Evolutionary conservation across 306 rosid species (phyloP).

Genomic region (Quercus suber): DNA sequence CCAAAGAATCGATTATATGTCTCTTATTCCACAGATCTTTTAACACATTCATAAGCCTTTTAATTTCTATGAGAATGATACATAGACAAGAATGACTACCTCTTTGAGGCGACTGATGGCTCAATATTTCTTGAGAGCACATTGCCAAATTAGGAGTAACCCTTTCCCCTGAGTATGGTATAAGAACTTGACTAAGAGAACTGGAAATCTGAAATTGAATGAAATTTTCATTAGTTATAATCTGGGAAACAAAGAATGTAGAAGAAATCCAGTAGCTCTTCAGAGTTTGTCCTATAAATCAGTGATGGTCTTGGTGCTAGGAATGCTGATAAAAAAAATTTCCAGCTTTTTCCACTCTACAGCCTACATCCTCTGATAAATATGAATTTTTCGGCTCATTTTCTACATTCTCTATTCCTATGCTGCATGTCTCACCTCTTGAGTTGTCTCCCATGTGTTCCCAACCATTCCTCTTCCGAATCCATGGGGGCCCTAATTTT

Average conservation of each 20-base stretch:
- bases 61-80: slow-evolving; percentile 19
- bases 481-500: slow-evolving; percentile 57
- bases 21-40: background rate
- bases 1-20: slow-evolving; percentile 2
- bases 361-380: slow-evolving; percentile 57
- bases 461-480: slow-evolving; percentile 43
- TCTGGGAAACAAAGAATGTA: slow-evolving; percentile 51
- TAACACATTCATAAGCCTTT: slow-evolving; percentile 5
- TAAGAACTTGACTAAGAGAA: slow-evolving; percentile 22
- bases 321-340: slow-evolving; percentile 58
- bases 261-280: slow-evolving; percentile 2
- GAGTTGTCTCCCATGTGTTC: slow-evolving; percentile 46
- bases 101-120: slow-evolving; percentile 36
- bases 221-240: slow-evolving; percentile 52
- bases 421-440: slow-evolving; percentile 34
- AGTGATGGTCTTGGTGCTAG: slow-evolving; percentile 56
- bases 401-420: slow-evolving; percentile 50
- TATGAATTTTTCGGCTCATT: slow-evolving; percentile 43
- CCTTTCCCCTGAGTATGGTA: slow-evolving; percentile 11
- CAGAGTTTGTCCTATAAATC: slow-evolving; percentile 46
- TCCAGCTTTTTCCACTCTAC: slow-evolving; percentile 61
- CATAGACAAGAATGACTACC: slow-evolving; percentile 42
- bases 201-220: slow-evolving; percentile 57
- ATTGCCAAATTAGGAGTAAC: slow-evolving; percentile 13
- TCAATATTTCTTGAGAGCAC: slow-evolving; percentile 31